These are phyloP conservation scores for Tephrocybe sp. DNA, from an alignment of 768 basidiomycete species.

Conservation along the genomic window DNA sequence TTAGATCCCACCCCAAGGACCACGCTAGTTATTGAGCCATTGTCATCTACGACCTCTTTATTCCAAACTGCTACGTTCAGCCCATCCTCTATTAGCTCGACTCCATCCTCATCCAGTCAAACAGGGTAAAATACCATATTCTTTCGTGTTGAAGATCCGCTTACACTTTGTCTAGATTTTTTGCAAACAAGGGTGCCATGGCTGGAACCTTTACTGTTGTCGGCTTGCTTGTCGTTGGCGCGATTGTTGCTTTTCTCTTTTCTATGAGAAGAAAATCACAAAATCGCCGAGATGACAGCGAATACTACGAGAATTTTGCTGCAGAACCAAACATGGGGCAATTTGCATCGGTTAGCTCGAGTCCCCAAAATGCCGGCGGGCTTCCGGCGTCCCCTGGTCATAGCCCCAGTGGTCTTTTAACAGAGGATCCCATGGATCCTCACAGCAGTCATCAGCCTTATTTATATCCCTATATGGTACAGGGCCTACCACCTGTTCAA, in stretches of 20 bases:
- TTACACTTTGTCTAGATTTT: constrained; percentile 26
- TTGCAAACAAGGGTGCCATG: constrained; percentile 34
- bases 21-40: neutral
- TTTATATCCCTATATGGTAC: constrained; percentile 6
- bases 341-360: constrained; percentile 9
- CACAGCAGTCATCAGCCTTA: constrained; percentile 8
- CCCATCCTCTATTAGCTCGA: constrained; percentile 4
- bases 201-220: constrained; percentile 32
- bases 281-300: constrained; percentile 21
- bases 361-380: constrained; percentile 4
- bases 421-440: constrained; percentile 26
- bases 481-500: constrained; percentile 11
- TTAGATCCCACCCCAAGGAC: constrained; percentile 5
- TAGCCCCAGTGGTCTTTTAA: constrained; percentile 21
- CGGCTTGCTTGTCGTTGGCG: constrained; percentile 24
- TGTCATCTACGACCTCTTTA: constrained; percentile 1
- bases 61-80: neutral
- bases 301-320: constrained; percentile 24
- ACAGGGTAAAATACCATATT: constrained; percentile 9
- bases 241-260: constrained; percentile 22
- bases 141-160: neutral
- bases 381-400: constrained; percentile 22
- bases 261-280: constrained; percentile 23
- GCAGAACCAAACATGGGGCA: constrained; percentile 8
- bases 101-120: constrained; percentile 11